Evolutionary conservation across 768 basidiomycete species (phyloP).

Genomic region (Gloeopeniophorella convolvens): DNA sequence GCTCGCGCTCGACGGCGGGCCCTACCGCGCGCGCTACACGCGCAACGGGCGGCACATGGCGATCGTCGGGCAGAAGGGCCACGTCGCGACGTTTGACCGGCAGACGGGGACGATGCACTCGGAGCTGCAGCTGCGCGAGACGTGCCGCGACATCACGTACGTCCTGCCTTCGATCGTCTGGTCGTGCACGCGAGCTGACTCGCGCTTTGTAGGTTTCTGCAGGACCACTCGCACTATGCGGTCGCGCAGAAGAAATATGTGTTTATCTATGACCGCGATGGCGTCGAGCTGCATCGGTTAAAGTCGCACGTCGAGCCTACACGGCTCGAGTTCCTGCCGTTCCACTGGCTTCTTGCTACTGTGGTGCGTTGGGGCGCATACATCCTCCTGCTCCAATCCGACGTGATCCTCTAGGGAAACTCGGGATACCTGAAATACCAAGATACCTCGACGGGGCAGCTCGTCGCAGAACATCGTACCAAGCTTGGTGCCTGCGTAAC

Average conservation of each 20-base stretch:
- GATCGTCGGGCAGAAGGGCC: conserved; percentile 74
- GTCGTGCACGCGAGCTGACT: conserved; percentile 6
- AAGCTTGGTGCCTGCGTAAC: conserved; percentile 79
- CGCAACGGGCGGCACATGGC: conserved; percentile 89
- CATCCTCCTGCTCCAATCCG: no score
- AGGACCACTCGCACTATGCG: conserved; percentile 89
- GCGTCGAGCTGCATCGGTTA: conserved; percentile 85
- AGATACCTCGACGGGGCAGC: conserved; percentile 88
- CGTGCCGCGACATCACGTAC: conserved; percentile 87
- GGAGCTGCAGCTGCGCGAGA: conserved; percentile 86
- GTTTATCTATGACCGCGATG: conserved; percentile 92
- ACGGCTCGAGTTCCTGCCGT: conserved; percentile 85
- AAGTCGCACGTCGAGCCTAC: conserved; percentile 86
- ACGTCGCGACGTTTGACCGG: conserved; percentile 94
- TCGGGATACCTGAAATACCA: conserved; percentile 93
- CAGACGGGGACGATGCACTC: conserved; percentile 77
- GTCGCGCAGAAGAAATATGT: conserved; percentile 96
- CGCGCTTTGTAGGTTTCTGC: conserved; percentile 58
- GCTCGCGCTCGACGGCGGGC: conserved; percentile 78
- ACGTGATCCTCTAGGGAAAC: conserved; percentile 51
- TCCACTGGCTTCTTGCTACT: conserved; percentile 88
- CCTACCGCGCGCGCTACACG: conserved; percentile 80
- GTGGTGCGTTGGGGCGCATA: conserved; percentile 46
- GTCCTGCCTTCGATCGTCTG: conserved; percentile 25
- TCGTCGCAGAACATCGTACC: conserved; percentile 83